Base-by-base conservation (phyloP, 2,329 filamentous ascomycete genomes). In the Beauveria scarabaeidicola region DNA sequence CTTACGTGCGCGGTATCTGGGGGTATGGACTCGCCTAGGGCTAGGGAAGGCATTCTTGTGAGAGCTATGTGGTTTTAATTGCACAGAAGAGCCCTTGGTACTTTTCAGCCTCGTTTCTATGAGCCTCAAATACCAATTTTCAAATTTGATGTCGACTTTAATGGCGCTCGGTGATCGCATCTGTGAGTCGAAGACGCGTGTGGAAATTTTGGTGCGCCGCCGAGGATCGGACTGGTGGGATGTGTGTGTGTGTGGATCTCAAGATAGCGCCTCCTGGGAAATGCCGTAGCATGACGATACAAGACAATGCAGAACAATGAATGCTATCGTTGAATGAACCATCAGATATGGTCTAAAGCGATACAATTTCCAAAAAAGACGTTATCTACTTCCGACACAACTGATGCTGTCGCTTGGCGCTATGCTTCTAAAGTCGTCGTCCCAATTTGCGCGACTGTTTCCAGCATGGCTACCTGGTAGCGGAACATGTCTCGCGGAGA, bases 1-100 rank as follows among this genome's bases (percentile, higher is more conserved):
- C 84, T 76, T 77, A 91, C 88, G 78, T 93, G 89, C 61, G 87
- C 83, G 60, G 89, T 92, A 70, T 92, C 85, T 43, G 86, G 82
- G 59, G 89, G 89, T 62, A 93, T 89, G 5, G 89, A 83, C 68
- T 88, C 85, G 67, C 89, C 89, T 41, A 89, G 68, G 23, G 75
- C 75, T 61, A 83, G 76, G 32, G 68, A 66, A n/a, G 76, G 73
- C 80, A 83, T 82, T 27, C 55, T n/a, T 54, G 19, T 27, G 8
- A 21, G n/a, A 48, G 40, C n/a, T 38, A 17, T 6, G 25, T n/a
- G n/a, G n/a, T 32, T n/a, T 8, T n/a, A n/a, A 11, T 43, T 40
- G 21, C n/a, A 29, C 29, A 15, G 15, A 5, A 11, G 23, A 40
- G 17, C 19, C 10, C 6, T 15, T 13, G 5, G 5, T 15, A 7